These are phyloP conservation scores for Epichloe uncinata DNA, from an alignment of 2,329 filamentous ascomycete species.

Conservation along the genomic window DNA sequence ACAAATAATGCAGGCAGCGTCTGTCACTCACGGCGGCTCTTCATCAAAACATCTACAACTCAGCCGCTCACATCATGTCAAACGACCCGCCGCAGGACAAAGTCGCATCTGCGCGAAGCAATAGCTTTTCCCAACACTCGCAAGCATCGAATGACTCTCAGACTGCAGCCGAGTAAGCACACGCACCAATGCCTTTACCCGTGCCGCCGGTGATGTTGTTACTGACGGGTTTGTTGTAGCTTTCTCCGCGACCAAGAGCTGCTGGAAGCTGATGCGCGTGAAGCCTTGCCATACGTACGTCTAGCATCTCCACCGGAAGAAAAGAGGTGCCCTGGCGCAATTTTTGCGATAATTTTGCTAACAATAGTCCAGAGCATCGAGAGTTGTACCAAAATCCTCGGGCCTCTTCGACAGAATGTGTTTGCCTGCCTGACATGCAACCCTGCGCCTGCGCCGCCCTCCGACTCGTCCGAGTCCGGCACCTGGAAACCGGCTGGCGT, in stretches of 20 bases:
- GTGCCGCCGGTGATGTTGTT: neutral
- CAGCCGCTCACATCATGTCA: constrained; percentile 13
- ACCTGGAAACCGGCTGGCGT: constrained; percentile 53
- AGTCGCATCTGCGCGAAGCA: constrained; percentile 27
- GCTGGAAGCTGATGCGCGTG: constrained; percentile 87
- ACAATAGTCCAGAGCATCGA: constrained; percentile 61
- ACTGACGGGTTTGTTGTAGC: constrained; percentile 28
- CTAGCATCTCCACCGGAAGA: neutral
- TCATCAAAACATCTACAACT: neutral
- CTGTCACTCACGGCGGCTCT: neutral
- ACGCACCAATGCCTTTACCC: constrained; percentile 11
- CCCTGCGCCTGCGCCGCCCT: constrained; percentile 55
- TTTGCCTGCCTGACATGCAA: constrained; percentile 94
- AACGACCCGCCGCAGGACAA: constrained; percentile 22
- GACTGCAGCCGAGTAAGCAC: constrained; percentile 53
- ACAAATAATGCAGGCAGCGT: constrained; percentile 1
- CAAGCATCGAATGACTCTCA: constrained; percentile 49
- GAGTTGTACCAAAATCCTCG: constrained; percentile 80
- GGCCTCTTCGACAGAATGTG: constrained; percentile 72
- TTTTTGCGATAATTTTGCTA: constrained; percentile 13
- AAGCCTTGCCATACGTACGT: constrained; percentile 81
- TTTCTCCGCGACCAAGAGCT: constrained; percentile 83
- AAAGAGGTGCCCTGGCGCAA: constrained; percentile 1
- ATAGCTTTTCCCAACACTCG: constrained; percentile 46
- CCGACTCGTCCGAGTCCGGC: constrained; percentile 43